These are phyloP conservation scores for Plasmodium falciparum DNA, from an alignment of 169 alveolate species.

Conservation along the genomic window DNA sequence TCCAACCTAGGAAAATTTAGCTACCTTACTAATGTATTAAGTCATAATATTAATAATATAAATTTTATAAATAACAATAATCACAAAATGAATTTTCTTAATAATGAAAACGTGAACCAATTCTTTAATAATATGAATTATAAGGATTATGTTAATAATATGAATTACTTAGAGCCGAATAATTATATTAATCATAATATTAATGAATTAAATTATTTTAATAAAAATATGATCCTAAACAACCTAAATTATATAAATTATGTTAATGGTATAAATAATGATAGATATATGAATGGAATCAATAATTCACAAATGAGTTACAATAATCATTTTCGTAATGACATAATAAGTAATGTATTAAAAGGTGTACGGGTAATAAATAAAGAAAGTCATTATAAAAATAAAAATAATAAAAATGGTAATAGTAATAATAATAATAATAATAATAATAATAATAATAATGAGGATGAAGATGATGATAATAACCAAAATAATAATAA, in stretches of 20 bases:
- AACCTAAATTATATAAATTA: conserved; percentile 5
- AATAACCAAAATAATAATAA: no score
- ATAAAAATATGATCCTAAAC: conserved; percentile 1
- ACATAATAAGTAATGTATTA: neutral
- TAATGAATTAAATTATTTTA: conserved; percentile 12
- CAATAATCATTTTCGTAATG: neutral
- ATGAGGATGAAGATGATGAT: no score
- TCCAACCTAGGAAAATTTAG: neutral
- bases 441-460: no score
- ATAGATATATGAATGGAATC: neutral
- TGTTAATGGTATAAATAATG: conserved; percentile 1
- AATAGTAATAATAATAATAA: no score
- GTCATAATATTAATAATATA: conserved; percentile 21
- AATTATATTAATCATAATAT: conserved; percentile 3
- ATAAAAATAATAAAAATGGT: no score
- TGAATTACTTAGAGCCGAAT: conserved; percentile 2
- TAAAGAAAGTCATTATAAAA: no score
- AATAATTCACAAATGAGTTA: neutral
- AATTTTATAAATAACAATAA: conserved; percentile 4
- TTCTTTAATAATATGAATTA: neutral
- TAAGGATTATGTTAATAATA: neutral
- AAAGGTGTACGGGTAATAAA: neutral
- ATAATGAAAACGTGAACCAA: neutral
- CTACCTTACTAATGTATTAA: conserved; percentile 1
- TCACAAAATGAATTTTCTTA: neutral